phyloP scores from a whole-genome alignment of 495 filamentous ascomycete species.

The Chaetomidium leptoderma region DNA sequence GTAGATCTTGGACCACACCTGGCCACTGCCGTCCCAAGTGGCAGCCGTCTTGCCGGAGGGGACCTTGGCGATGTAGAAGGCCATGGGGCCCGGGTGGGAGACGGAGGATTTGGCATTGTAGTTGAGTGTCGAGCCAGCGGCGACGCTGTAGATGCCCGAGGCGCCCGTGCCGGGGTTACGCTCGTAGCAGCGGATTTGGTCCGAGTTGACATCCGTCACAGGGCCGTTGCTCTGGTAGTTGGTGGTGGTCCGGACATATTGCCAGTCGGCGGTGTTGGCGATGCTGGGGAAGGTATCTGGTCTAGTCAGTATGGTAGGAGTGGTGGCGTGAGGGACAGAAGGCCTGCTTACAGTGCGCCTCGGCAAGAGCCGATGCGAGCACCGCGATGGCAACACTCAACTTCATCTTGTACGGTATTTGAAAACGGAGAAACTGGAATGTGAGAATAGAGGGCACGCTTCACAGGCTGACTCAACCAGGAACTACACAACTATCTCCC shows the following conservation, averaged over 20 bases:
- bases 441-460: not conserved
- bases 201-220: constrained; percentile 46
- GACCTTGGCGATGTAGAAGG: constrained; percentile 53
- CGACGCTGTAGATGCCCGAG: constrained; percentile 39
- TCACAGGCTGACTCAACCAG: no score
- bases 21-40: constrained; percentile 46
- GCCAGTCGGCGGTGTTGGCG: constrained; percentile 40
- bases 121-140: constrained; percentile 41
- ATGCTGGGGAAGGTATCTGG: constrained; percentile 33
- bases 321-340: not conserved
- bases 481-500: not conserved
- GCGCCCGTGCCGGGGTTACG: constrained; percentile 36
- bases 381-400: constrained; percentile 30
- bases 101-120: constrained; percentile 47
- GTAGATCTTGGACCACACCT: constrained; percentile 53
- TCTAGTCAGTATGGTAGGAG: not conserved
- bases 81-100: constrained; percentile 49
- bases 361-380: constrained; percentile 33
- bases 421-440: not conserved
- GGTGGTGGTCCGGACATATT: constrained; percentile 44
- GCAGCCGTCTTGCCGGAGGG: constrained; percentile 43
- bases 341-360: constrained; percentile 38
- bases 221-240: constrained; percentile 53
- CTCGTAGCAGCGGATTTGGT: constrained; percentile 51
- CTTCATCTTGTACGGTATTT: constrained; percentile 33